Evolutionary conservation across 306 rosid species (phyloP), one percentile per base, ranked within the genome.

Genomic region (Vigna unguiculata): DNA sequence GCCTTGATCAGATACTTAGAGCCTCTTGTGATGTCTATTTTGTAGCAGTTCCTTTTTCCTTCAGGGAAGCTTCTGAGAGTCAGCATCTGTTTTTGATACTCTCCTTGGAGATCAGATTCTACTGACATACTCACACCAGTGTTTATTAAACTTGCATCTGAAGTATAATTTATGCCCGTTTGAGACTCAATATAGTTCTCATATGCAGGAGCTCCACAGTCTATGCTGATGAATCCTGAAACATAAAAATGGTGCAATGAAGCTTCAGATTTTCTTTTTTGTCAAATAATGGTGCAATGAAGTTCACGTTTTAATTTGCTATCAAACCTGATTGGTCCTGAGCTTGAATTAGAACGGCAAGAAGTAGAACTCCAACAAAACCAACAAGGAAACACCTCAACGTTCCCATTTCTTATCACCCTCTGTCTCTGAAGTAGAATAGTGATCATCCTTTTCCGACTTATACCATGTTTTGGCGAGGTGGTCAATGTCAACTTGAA

Each of bases 41-140:
- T 80, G 92, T 84, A 88, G 13, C 92, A 88, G 74, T 84, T 88
- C 7, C 90, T 75, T 41, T 8, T 61, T 28, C 92, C 90, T 55
- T 32, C 75, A 0, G 87, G 88, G 16, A 88, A 88, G 77, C 86
- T 86, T 69, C 90, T 75, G 19, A 88, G 3, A 3, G 36, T 10
- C 60, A 76, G 52, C 10, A 53, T 0, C 3, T 82, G 81, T 7
- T n/a, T 78, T 34, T 71, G 86, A 20, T 0, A 4, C 0, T 4
- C 5, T 30, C 6, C 0, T 0, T 4, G 3, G 34, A 30, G 0
- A 4, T 30, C 6, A 24, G 28, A 24, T 30, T 4, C 34, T 30
- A 30, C 4, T 4, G 34, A 0, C 34, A 0, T 0, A 4, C 78
- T 82, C 3, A 6, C 20, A 7, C 92, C 90, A 17, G 73, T n/a